Percentiles rank a stretch among this genome's conserved stretches.
phyloP scores from a whole-genome alignment of 2,329 filamentous ascomycete genomes.

The Dactylonectria estremocensis region DNA sequence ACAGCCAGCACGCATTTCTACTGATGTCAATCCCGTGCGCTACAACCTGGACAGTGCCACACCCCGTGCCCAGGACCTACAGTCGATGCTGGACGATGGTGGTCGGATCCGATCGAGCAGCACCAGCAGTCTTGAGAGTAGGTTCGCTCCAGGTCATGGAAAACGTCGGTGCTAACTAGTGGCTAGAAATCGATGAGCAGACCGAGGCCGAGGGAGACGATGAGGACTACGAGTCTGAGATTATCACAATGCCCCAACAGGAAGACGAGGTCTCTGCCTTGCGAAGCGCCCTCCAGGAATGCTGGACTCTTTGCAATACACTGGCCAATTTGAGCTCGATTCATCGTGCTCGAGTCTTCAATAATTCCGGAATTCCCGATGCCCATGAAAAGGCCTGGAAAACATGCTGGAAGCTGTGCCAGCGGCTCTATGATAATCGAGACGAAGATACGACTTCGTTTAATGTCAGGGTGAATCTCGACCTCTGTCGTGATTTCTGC shows the following conservation, averaged over 20 bases:
- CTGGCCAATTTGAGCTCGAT: conserved; percentile 87
- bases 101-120: conserved; percentile 75
- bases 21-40: conserved; percentile 76
- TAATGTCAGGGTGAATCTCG: conserved; percentile 82
- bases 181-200: conserved; percentile 70
- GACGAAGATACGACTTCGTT: conserved; percentile 78
- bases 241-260: conserved; percentile 59
- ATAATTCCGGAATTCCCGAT: conserved; percentile 80
- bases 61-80: conserved; percentile 85
- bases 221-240: conserved; percentile 65
- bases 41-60: conserved; percentile 81
- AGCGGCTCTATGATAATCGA: conserved; percentile 86
- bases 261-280: conserved; percentile 77
- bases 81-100: conserved; percentile 76
- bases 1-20: conserved; percentile 77
- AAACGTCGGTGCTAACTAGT: conserved; percentile 32
- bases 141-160: conserved; percentile 41
- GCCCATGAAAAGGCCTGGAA: conserved; percentile 93
- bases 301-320: conserved; percentile 95
- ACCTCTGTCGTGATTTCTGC: conserved; percentile 92
- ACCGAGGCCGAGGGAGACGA: conserved; percentile 68
- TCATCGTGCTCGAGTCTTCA: conserved; percentile 85
- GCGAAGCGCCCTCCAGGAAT: conserved; percentile 85
- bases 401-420: conserved; percentile 93
- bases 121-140: conserved; percentile 85